phyloP scores from a whole-genome alignment of 176 grass and related monocot species.

The Cymbopogon citratus region DNA sequence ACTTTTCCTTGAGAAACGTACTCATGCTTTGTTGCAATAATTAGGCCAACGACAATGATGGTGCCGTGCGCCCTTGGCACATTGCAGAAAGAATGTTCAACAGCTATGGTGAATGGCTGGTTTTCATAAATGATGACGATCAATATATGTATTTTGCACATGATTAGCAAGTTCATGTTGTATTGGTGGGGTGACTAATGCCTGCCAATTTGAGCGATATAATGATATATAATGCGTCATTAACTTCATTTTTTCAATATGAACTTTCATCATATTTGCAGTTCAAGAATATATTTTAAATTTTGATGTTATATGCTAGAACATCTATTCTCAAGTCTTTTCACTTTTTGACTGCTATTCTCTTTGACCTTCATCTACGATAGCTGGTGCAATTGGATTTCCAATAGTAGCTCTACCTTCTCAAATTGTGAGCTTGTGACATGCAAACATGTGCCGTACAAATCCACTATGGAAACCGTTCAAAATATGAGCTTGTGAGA shows the following conservation, averaged over 20 bases:
- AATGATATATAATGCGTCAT: neutral
- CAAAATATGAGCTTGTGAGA: too few relatives aligned
- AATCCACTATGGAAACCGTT: too few relatives aligned
- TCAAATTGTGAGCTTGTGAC: too few relatives aligned
- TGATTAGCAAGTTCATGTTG: neutral
- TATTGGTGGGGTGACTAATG: neutral
- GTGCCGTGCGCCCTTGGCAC: neutral
- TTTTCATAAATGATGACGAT: neutral
- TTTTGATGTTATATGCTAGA: neutral
- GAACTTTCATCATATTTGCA: neutral
- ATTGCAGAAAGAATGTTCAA: neutral
- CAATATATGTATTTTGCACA: neutral
- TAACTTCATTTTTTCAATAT: neutral
- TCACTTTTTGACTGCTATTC: neutral
- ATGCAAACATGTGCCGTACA: too few relatives aligned
- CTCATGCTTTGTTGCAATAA: constrained; percentile 33
- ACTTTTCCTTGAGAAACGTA: neutral
- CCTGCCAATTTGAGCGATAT: neutral
- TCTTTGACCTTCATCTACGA: neutral
- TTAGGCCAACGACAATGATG: neutral
- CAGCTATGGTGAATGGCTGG: neutral
- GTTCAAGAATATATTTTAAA: neutral
- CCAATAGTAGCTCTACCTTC: too few relatives aligned
- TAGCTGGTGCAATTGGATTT: neutral
- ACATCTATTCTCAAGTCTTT: neutral